Conservation (phyloP, 768 basidiomycete genomes). For the Amyloporia xantha region DNA sequence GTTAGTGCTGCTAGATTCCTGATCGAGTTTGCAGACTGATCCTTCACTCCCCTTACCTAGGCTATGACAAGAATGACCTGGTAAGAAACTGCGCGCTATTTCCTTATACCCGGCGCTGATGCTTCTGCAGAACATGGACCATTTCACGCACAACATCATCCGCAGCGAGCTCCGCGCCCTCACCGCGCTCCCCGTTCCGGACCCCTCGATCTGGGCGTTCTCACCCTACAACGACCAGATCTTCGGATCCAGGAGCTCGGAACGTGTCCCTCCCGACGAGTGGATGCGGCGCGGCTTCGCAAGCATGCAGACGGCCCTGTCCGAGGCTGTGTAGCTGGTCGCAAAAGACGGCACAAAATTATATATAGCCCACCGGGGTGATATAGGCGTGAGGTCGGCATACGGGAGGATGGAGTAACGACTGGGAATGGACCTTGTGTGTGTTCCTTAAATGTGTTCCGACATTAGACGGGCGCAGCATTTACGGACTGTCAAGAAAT, state of each 20-base stretch:
- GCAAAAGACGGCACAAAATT: no score
- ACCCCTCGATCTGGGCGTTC: constrained; percentile 56
- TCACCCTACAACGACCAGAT: constrained; percentile 50
- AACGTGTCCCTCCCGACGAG: constrained; percentile 44
- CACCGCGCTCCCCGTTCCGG: constrained; percentile 53
- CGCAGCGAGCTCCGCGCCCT: constrained; percentile 61
- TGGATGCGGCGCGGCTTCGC: constrained; percentile 48
- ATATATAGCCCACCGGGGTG: not conserved
- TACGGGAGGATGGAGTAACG: not conserved
- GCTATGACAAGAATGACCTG: constrained; percentile 71
- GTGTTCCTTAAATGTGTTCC: no score
- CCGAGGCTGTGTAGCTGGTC: not conserved
- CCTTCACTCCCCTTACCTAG: constrained; percentile 11
- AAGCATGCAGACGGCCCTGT: constrained; percentile 34
- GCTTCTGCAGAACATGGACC: constrained; percentile 49
- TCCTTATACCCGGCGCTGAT: not conserved
- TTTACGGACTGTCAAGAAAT: no score
- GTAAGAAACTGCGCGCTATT: constrained; percentile 28
- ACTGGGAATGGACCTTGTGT: no score
- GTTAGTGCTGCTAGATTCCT: constrained; percentile 17
- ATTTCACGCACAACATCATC: constrained; percentile 66
- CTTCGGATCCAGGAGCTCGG: constrained; percentile 33
- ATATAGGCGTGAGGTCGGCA: not conserved
- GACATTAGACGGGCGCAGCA: no score
- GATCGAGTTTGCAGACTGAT: not conserved